Evolutionary conservation across 2,329 filamentous ascomycete species (phyloP).

Genomic region (Neopestalotiopsis clavispora): DNA sequence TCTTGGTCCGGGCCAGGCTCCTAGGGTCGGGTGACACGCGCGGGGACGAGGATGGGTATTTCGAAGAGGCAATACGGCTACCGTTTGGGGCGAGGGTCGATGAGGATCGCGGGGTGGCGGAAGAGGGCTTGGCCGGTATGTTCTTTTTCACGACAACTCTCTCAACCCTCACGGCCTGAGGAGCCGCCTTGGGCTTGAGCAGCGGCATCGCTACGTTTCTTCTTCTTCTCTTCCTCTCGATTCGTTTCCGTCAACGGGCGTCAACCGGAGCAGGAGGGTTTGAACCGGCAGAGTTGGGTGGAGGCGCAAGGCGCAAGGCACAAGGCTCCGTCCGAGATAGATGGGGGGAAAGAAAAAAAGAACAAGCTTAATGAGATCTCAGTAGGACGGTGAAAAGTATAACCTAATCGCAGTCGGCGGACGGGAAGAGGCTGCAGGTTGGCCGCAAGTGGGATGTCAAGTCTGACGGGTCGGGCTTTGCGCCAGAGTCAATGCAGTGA

Average conservation of each 20-base stretch:
- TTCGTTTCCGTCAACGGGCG: background rate
- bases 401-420: background rate
- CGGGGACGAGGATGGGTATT: slow-evolving; percentile 36
- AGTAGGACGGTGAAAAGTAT: background rate
- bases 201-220: background rate
- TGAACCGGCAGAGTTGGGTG: background rate
- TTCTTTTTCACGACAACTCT: slow-evolving; percentile 7
- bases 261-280: background rate
- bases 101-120: slow-evolving; percentile 27
- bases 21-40: slow-evolving; percentile 47
- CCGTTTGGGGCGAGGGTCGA: slow-evolving; percentile 28
- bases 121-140: background rate
- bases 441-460: background rate
- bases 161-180: slow-evolving; percentile 7
- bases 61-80: slow-evolving; percentile 27
- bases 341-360: background rate
- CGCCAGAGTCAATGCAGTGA: background rate
- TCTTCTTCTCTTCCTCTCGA: background rate
- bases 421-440: background rate
- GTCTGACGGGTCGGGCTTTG: background rate
- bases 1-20: slow-evolving; percentile 38
- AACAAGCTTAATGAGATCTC: background rate
- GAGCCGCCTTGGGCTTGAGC: slow-evolving; percentile 11
- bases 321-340: background rate
- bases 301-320: background rate